Evolutionary conservation across 495 filamentous ascomycete species (phyloP).

Genomic region (Amorphotheca resinae): DNA sequence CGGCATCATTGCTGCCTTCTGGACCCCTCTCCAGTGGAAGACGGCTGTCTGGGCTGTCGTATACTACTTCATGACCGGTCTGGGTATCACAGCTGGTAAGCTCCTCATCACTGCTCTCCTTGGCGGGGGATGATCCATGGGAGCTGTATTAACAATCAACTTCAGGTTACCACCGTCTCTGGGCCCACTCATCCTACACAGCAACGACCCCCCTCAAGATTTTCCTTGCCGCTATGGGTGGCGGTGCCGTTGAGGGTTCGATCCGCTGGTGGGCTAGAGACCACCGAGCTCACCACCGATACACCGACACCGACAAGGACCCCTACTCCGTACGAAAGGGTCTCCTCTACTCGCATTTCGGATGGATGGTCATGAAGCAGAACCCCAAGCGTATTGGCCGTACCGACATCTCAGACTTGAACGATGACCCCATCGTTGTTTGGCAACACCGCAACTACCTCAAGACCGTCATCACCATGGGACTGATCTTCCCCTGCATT

Average conservation of each 20-base stretch:
- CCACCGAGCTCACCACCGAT: conserved; percentile 96
- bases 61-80: conserved; percentile 88
- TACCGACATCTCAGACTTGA: conserved; percentile 92
- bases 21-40: conserved; percentile 63
- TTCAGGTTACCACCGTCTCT: conserved; percentile 75
- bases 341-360: conserved; percentile 88
- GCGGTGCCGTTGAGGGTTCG: conserved; percentile 91
- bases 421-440: conserved; percentile 85
- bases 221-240: conserved; percentile 83
- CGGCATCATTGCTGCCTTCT: conserved; percentile 66
- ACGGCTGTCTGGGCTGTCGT: conserved; percentile 70
- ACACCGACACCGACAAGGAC: conserved; percentile 98
- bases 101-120: neutral
- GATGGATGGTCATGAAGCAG: conserved; percentile 90
- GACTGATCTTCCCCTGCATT: conserved; percentile 68
- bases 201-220: conserved; percentile 80
- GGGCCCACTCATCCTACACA: conserved; percentile 92
- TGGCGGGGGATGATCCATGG: neutral
- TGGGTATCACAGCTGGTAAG: conserved; percentile 76
- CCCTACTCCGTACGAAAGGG: conserved; percentile 99
- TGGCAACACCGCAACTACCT: conserved; percentile 95
- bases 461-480: conserved; percentile 79
- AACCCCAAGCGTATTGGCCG: conserved; percentile 88
- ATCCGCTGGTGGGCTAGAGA: conserved; percentile 96
- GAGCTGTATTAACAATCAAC: neutral